phyloP scores from a whole-genome alignment of 2,329 filamentous ascomycete genomes.

The Exophiala oligosperma region DNA sequence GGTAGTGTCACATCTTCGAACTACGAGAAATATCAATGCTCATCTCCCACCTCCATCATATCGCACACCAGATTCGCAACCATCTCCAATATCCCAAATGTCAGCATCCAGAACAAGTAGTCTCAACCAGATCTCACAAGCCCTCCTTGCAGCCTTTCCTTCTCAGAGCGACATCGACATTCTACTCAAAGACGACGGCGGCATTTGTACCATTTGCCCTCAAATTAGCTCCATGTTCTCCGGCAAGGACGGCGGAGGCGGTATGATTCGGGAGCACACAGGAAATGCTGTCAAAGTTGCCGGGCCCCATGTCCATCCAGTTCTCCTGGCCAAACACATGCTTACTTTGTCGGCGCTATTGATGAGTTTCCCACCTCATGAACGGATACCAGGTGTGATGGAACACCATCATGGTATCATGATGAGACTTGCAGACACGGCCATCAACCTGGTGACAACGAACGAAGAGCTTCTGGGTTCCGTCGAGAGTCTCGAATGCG shows the following conservation, averaged over 20 bases:
- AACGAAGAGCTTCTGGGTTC: constrained; percentile 41
- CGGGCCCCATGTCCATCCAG: background rate
- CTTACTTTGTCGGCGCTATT: background rate
- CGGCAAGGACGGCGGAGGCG: too few relatives aligned
- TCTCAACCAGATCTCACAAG: background rate
- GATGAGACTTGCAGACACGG: constrained; percentile 32
- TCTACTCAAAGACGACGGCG: constrained; percentile 37
- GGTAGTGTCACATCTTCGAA: too few relatives aligned
- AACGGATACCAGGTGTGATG: background rate
- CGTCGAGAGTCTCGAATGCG: constrained; percentile 45
- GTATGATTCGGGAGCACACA: too few relatives aligned
- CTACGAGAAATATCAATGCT: too few relatives aligned
- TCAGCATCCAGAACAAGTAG: too few relatives aligned
- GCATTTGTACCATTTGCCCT: constrained; percentile 37
- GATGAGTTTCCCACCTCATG: background rate
- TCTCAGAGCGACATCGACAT: constrained; percentile 38
- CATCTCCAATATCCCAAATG: too few relatives aligned
- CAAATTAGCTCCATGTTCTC: background rate
- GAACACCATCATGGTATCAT: background rate
- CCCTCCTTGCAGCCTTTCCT: constrained; percentile 43
- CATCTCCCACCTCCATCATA: too few relatives aligned
- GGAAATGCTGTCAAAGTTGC: too few relatives aligned
- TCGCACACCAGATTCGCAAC: too few relatives aligned
- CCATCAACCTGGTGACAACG: constrained; percentile 35
- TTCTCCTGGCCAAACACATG: constrained; percentile 4